These are phyloP conservation scores for Leptographium flavum DNA, from an alignment of 2,329 filamentous ascomycete genomes.

Conservation along the genomic window DNA sequence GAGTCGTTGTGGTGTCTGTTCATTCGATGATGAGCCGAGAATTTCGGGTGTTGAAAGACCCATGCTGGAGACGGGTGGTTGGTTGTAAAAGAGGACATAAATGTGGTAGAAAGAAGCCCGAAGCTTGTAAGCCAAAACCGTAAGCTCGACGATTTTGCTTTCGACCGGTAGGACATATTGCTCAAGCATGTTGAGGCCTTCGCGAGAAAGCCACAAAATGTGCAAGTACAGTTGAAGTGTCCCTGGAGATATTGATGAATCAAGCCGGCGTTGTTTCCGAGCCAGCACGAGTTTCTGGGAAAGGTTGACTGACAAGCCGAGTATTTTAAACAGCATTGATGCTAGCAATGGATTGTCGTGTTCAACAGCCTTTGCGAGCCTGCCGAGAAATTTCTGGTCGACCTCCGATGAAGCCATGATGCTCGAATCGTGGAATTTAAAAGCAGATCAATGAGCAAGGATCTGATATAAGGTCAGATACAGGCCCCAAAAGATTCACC, in stretches of 20 bases:
- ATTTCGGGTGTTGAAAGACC: conserved; percentile 35
- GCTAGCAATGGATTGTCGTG: conserved; percentile 67
- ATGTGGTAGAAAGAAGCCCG: conserved; percentile 93
- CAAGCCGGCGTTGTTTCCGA: conserved; percentile 69
- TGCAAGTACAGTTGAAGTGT: conserved; percentile 72
- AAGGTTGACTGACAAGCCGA: conserved; percentile 80
- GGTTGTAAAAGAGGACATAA: conserved; percentile 91
- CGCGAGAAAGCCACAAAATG: conserved; percentile 89
- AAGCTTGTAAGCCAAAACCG: conserved; percentile 81
- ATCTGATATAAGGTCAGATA: neutral
- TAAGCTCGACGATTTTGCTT: conserved; percentile 63
- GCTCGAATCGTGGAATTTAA: neutral
- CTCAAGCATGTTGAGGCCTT: conserved; percentile 79
- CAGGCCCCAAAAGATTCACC: neutral
- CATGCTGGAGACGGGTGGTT: conserved; percentile 57
- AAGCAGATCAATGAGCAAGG: no score
- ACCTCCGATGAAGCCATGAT: conserved; percentile 91
- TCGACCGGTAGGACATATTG: conserved; percentile 78
- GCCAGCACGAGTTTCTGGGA: conserved; percentile 72
- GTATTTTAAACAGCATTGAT: conserved; percentile 73
- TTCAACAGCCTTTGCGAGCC: conserved; percentile 68
- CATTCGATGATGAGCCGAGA: conserved; percentile 18
- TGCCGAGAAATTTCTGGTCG: conserved; percentile 92
- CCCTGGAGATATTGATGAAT: conserved; percentile 62
- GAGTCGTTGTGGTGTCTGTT: conserved; percentile 20